Percentiles rank a stretch among this genome's conserved stretches.
phyloP scores from a whole-genome alignment of 176 grass and related monocot genomes.

The Typha latifolia region DNA sequence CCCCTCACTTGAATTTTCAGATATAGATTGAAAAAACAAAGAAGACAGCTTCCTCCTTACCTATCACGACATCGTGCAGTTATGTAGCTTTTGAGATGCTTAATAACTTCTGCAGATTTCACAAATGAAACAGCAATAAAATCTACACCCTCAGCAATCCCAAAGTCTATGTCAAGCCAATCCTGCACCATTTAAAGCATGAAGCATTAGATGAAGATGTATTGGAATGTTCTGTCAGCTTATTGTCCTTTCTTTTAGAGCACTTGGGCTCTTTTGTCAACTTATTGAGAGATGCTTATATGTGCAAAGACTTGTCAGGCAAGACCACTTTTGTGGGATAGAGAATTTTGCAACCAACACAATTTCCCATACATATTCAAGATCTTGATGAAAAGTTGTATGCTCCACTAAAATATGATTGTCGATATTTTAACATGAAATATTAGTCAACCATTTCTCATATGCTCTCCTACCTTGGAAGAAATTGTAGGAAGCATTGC shows the following conservation, averaged over 20 bases:
- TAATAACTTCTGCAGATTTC: conserved; percentile 97
- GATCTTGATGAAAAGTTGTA: neutral
- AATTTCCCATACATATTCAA: too few relatives aligned
- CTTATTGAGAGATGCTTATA: too few relatives aligned
- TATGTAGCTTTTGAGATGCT: conserved; percentile 93
- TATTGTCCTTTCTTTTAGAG: too few relatives aligned
- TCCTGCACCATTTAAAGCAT: conserved; percentile 46
- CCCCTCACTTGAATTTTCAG: too few relatives aligned
- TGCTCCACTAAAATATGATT: neutral
- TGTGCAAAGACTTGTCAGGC: too few relatives aligned
- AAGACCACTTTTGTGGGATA: too few relatives aligned
- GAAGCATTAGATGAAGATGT: conserved; percentile 1
- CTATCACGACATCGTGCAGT: conserved; percentile 66
- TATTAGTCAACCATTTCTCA: neutral
- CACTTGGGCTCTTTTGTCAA: too few relatives aligned
- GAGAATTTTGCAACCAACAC: too few relatives aligned
- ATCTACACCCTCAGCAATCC: conserved; percentile 90
- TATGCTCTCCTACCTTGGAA: conserved; percentile 53
- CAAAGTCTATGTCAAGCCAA: conserved; percentile 99
- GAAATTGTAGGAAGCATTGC: conserved; percentile 99
- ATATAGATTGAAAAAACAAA: too few relatives aligned
- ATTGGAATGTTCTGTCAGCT: neutral
- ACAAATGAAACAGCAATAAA: conserved; percentile 96
- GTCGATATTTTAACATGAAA: neutral
- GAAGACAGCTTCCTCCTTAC: conserved; percentile 11